These are phyloP conservation scores for Spathaspora boniae DNA, from an alignment of 805 yeast species.

Conservation along the genomic window DNA sequence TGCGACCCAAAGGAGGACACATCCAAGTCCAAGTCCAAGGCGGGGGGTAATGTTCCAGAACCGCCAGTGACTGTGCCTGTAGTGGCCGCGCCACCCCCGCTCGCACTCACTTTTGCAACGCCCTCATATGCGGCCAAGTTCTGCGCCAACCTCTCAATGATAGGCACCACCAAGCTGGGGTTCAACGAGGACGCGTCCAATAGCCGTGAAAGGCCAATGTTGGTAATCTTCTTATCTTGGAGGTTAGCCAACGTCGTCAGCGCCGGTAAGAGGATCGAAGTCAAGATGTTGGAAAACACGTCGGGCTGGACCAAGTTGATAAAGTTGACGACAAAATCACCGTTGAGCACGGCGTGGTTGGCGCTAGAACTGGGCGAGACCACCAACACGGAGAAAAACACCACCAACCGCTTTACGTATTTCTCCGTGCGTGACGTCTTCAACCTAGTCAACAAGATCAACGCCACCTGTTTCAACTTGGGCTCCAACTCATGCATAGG, in stretches of 20 bases:
- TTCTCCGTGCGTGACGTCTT: conserved; percentile 80
- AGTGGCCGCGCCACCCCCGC: conserved; percentile 2
- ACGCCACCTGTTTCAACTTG: conserved; percentile 68
- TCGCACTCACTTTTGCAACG: conserved; percentile 17
- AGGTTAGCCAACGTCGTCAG: conserved; percentile 46
- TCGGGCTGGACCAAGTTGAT: conserved; percentile 72
- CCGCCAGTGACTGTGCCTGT: conserved; percentile 8
- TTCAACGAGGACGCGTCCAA: conserved; percentile 18
- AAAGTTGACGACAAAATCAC: conserved; percentile 54
- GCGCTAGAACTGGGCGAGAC: no score
- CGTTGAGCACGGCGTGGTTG: conserved; percentile 11
- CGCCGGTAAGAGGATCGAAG: conserved; percentile 52
- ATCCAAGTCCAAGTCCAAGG: conserved; percentile 53
- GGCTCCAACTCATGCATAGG: conserved; percentile 48
- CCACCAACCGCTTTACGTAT: conserved; percentile 65
- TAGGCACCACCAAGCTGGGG: conserved; percentile 20
- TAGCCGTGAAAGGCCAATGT: conserved; percentile 48
- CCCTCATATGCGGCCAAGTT: conserved; percentile 28
- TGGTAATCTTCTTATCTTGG: conserved; percentile 52
- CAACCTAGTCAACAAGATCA: conserved; percentile 73
- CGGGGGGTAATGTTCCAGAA: conserved; percentile 15
- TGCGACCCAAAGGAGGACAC: conserved; percentile 76
- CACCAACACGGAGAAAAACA: conserved; percentile 49
- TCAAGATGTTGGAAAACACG: conserved; percentile 48
- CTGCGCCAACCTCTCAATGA: conserved; percentile 30